Base-by-base conservation (phyloP, 805 yeast species). In the Debaryomyces castellii region DNA sequence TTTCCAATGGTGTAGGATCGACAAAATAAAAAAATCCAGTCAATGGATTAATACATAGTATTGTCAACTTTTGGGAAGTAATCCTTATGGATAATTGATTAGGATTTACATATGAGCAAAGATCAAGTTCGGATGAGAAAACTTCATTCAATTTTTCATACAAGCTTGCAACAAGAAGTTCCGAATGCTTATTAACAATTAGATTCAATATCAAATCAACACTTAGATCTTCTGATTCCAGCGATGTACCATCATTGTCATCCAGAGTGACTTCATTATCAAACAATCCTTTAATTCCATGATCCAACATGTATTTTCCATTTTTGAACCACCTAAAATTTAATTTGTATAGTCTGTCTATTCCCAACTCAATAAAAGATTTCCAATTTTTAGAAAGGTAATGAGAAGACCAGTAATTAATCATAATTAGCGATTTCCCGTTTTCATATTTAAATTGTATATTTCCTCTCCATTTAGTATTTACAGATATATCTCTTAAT, bases 291-390 rank as follows among this genome's bases (percentile, higher is more conserved):
- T 39, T 25, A 20, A 46, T 42, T n/a, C 46, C 49, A n/a, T 58
- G 57, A 33, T 52, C 44, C 7, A 54, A 45, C 16, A 51, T 52
- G 43, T 74, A 68, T 20, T 60, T 59, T 1, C 85, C 85, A 52
- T 83, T 83, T 49, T 78, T 78, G 50, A 74, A 76, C 91, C 91
- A 85, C 47, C 82, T 69, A 54, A 78, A 77, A 23, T 75, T 75
- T 23, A 85, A 63, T 25, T 76, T 70, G 51, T 76, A 69, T 20
- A 64, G 59, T 23, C 59, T 63, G 52, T 74, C 77, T n/a, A 83
- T 65, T 0, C 88, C 87, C 41, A 86, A 76, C 51, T 84, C 87
- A 25, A 85, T 71, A 37, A 76, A 74, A 2, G 85, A 80, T 39
- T 71, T 72, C 55, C 76, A 72, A 40, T 73, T 67, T 25, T 73